Base-by-base conservation (phyloP, 306 rosid species). In the Dryas octopetala region DNA sequence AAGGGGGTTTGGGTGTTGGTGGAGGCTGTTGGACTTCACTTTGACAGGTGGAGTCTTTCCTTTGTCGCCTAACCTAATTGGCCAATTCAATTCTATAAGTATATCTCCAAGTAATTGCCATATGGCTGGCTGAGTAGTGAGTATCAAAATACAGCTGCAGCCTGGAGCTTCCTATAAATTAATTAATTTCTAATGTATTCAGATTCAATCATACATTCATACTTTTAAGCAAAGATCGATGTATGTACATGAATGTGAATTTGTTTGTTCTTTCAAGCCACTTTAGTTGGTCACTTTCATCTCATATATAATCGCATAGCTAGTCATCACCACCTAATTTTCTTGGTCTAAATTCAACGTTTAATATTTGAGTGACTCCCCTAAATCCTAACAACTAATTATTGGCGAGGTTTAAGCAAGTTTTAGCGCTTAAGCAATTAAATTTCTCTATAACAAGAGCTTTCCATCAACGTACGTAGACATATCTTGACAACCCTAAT, bases 381-480 rank as follows among this genome's bases (percentile, higher is more conserved):
- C 71, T 43, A 73, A 85, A 87, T 59, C 73, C 38, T 32, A 58
- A 50, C 19, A 52, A 47, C 17, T 67, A 64, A 32, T 32, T 5
- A 55, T 12, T 66, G 45, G 58, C 75, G 49, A 68, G 80, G 52
- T 78, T 83, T 70, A 66, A 78, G 71, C 83, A 88, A 71, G 38
- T 60, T 88, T 93, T 93, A 73, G 86, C 97, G 96, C 94, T 91
- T 57, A 91, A 93, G 96, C 97, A 91, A 93, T 72, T 66, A 48
- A 74, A 73, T 80, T 70, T 47, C 82, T 50, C 73, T 75, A 82
- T 75, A 83, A 16, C 80, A 60, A 23, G 48, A 80, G 86, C 85
- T 83, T 89, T 93, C 85, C 76, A 70, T 62, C 78, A 71, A 74
- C 50, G 73, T 32, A 73, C 64, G 62, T 51, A 61, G 79, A 82